A percentile compares a stretch with the other conserved stretches of the same genome.
Conservation (phyloP, 75 land plant genomes). For the Pinus albicaulis region DNA sequence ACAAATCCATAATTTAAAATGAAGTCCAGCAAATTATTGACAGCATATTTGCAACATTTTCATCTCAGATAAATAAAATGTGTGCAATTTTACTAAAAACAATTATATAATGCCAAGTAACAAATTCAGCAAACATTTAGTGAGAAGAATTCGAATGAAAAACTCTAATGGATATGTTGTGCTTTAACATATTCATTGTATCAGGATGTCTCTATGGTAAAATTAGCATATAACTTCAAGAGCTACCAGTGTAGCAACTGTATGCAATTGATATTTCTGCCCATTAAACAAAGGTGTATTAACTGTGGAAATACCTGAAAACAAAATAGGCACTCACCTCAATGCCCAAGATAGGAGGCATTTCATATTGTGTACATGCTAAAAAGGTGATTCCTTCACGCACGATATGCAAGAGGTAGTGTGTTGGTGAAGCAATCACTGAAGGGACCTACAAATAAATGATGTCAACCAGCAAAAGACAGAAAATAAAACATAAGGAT, state of each 20-base stretch:
- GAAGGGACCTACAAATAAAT: constrained; percentile 40
- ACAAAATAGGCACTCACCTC: constrained; percentile 48
- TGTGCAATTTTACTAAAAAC: background rate
- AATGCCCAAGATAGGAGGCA: constrained; percentile 93
- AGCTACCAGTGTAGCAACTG: background rate
- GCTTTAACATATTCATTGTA: background rate
- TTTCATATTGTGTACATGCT: constrained; percentile 89
- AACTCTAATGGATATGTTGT: background rate
- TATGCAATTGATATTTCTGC: too few relatives aligned
- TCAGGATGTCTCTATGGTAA: background rate
- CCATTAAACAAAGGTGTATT: background rate
- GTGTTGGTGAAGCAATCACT: constrained; percentile 95
- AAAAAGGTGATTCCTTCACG: constrained; percentile 92
- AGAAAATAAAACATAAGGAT: background rate
- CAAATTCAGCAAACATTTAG: constrained; percentile 3
- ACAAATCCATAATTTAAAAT: background rate
- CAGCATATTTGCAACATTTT: background rate
- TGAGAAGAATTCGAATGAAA: background rate
- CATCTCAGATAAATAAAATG: background rate
- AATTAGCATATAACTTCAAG: background rate
- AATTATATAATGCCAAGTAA: background rate
- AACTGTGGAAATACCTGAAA: background rate
- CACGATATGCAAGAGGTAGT: constrained; percentile 87
- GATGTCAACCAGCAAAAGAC: background rate
- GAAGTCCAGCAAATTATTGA: background rate